Conservation (phyloP, 768 basidiomycete genomes). For the Auriscalpium microsporum region DNA sequence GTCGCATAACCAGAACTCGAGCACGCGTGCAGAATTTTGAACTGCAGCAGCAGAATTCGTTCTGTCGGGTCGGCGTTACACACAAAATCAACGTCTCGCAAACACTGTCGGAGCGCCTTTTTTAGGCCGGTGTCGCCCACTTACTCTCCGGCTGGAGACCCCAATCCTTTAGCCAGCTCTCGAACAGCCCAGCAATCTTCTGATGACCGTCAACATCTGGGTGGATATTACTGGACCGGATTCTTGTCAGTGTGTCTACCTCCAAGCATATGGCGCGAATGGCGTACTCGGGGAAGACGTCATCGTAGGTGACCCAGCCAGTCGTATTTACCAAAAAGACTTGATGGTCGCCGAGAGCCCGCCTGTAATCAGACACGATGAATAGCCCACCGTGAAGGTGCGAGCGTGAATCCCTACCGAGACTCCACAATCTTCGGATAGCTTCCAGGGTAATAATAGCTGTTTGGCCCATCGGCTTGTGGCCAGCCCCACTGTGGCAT, state of each 20-base stretch:
- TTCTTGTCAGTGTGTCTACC: background rate
- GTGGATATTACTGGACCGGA: slow-evolving; percentile 34
- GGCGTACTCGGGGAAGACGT: slow-evolving; percentile 39
- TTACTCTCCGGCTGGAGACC: slow-evolving; percentile 27
- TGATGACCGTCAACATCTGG: slow-evolving; percentile 39
- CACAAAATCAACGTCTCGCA: no score
- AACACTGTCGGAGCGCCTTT: background rate
- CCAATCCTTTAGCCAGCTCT: slow-evolving; percentile 38
- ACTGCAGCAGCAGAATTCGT: no score
- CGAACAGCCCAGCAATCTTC: slow-evolving; percentile 40
- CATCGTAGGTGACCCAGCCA: slow-evolving; percentile 43
- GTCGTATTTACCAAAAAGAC: slow-evolving; percentile 48
- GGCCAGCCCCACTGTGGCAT: slow-evolving; percentile 48
- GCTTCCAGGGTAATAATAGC: slow-evolving; percentile 38
- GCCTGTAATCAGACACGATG: slow-evolving; percentile 18
- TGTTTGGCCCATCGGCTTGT: slow-evolving; percentile 34
- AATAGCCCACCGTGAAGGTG: background rate
- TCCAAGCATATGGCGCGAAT: no score
- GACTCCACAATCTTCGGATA: slow-evolving; percentile 39
- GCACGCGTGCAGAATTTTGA: no score
- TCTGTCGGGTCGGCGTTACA: no score
- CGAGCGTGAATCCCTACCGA: slow-evolving; percentile 19
- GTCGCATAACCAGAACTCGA: no score
- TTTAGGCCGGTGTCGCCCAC: slow-evolving; percentile 9
- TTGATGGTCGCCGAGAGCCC: slow-evolving; percentile 35